These are phyloP conservation scores for Phascolomyces articulosus DNA, from an alignment of 371 early-diverging fungal species.

Conservation along the genomic window DNA sequence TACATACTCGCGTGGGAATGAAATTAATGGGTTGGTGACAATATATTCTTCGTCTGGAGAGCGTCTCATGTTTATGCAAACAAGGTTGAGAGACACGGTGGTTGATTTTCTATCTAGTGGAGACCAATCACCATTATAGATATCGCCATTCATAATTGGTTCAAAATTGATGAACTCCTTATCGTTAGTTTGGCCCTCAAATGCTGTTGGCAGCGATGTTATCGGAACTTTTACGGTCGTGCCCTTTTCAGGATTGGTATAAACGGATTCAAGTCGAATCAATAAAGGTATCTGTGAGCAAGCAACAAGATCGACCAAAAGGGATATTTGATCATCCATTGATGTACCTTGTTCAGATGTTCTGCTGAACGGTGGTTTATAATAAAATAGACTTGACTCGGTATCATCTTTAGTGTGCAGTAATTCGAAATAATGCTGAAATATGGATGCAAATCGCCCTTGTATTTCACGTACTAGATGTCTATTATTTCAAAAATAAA, in stretches of 20 bases:
- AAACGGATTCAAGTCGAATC: conserved; percentile 63
- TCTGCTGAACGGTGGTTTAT: conserved; percentile 52
- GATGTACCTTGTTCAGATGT: conserved; percentile 4
- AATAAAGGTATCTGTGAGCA: conserved; percentile 59
- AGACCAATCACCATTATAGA: conserved; percentile 38
- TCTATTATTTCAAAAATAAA: background rate
- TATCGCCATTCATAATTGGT: conserved; percentile 38
- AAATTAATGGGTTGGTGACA: conserved; percentile 3
- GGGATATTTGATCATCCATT: conserved; percentile 37
- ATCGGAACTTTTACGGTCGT: conserved; percentile 49
- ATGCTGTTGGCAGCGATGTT: conserved; percentile 58
- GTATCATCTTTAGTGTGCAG: conserved; percentile 44
- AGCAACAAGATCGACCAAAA: conserved; percentile 50
- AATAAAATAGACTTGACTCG: conserved; percentile 60
- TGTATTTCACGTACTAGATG: conserved; percentile 23
- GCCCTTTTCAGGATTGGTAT: conserved; percentile 35
- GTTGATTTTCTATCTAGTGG: conserved; percentile 64
- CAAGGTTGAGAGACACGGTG: conserved; percentile 59
- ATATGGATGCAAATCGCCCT: conserved; percentile 54
- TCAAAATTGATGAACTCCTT: conserved; percentile 51
- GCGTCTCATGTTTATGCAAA: conserved; percentile 62
- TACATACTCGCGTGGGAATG: conserved; percentile 19
- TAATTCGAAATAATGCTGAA: conserved; percentile 66
- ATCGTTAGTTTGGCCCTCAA: conserved; percentile 30
- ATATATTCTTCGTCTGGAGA: conserved; percentile 36